A percentile compares a stretch with the other conserved stretches of the same genome.
Conservation (phyloP, 805 yeast genomes). For the Yamadazyma akitaensis region DNA sequence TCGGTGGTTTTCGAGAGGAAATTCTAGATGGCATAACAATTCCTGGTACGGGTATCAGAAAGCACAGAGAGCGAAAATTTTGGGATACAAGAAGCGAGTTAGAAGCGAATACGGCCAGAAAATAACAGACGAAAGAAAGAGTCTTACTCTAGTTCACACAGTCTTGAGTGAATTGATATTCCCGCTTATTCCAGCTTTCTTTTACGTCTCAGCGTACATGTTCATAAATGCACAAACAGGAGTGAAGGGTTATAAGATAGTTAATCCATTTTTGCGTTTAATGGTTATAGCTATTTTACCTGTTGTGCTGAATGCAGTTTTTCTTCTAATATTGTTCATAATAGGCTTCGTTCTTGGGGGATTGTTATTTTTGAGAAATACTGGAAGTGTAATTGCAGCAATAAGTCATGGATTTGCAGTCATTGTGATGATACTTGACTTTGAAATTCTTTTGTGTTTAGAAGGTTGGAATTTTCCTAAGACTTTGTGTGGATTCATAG, state of each 20-base stretch:
- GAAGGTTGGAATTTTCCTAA: conserved; percentile 43
- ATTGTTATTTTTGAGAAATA: conserved; percentile 28
- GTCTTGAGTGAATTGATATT: conserved; percentile 17
- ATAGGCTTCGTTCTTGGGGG: conserved; percentile 40
- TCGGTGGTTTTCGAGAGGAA: conserved; percentile 82
- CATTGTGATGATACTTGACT: conserved; percentile 26
- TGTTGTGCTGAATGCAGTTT: conserved; percentile 34
- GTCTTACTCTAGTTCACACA: conserved; percentile 4
- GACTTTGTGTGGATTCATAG: conserved; percentile 36
- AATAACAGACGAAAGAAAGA: not conserved
- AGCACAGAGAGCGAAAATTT: conserved; percentile 18
- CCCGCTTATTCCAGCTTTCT: conserved; percentile 15
- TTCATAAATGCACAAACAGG: conserved; percentile 89
- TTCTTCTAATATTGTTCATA: conserved; percentile 30
- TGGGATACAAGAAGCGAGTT: conserved; percentile 22
- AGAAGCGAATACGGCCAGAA: conserved; percentile 1
- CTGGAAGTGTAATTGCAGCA: conserved; percentile 38
- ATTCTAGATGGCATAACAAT: conserved; percentile 57
- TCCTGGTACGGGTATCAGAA: conserved; percentile 77
- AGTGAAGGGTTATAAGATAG: conserved; percentile 40
- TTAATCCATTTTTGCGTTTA: conserved; percentile 58
- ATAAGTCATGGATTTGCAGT: conserved; percentile 37
- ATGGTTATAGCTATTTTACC: conserved; percentile 52
- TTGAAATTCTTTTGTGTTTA: conserved; percentile 36
- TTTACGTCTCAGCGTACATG: conserved; percentile 59